phyloP scores from a whole-genome alignment of 116 monocot species.

The Papilionanthe hybrid region DNA sequence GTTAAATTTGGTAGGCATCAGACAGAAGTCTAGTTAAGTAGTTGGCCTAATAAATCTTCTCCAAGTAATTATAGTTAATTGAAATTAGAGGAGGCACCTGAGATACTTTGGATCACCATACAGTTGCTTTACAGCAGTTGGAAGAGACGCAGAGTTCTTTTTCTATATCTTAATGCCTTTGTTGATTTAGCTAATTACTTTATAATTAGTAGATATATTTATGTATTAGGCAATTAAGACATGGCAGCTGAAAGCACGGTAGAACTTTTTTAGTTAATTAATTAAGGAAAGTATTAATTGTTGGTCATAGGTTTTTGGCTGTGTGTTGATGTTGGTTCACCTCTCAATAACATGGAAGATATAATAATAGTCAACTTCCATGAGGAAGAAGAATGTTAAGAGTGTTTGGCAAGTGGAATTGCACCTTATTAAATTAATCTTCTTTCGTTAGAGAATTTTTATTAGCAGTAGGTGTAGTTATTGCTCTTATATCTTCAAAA shows the following conservation, averaged over 20 bases:
- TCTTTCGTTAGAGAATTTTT: too few species aligned
- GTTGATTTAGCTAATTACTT: background rate
- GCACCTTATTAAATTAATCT: too few species aligned
- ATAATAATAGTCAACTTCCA: too few species aligned
- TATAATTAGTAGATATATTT: background rate
- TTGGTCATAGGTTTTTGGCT: background rate
- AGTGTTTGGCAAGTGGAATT: too few species aligned
- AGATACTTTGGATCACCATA: background rate
- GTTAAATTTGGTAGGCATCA: background rate
- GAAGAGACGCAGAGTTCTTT: background rate
- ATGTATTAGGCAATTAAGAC: background rate
- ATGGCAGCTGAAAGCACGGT: background rate
- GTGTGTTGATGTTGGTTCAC: background rate
- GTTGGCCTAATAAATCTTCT: slow-evolving; percentile 1
- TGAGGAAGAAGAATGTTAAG: too few species aligned
- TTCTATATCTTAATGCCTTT: background rate
- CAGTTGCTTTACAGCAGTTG: background rate
- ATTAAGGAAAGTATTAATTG: background rate
- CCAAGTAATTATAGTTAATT: background rate
- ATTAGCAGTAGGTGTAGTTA: too few species aligned
- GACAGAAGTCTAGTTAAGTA: background rate
- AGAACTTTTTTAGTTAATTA: background rate
- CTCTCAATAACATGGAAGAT: too few species aligned
- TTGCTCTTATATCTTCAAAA: too few species aligned
- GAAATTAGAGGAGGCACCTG: background rate